Percentiles rank a stretch among this genome's conserved stretches.
Evolutionary conservation across 1,139 yeast species (phyloP).

Genomic region (Yamadazyma siamensis): DNA sequence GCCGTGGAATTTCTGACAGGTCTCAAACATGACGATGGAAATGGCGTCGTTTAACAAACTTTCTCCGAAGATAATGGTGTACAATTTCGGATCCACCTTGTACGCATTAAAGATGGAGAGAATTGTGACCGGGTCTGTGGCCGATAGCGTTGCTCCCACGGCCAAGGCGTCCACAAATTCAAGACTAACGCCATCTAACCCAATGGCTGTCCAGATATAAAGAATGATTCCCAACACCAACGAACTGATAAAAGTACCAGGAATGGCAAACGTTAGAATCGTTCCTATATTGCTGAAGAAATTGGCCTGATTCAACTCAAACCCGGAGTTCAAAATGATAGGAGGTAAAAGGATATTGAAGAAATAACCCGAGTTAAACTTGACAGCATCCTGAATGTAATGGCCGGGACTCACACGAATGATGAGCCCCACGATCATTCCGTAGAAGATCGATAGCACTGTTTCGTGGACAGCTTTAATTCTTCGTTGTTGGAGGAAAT

Average conservation of each 20-base stretch:
- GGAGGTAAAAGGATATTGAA: slow-evolving; percentile 95
- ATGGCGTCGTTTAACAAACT: slow-evolving; percentile 94
- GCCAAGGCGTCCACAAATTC: slow-evolving; percentile 96
- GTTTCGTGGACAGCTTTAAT: slow-evolving; percentile 97
- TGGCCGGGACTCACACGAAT: slow-evolving; percentile 93
- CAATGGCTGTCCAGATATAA: slow-evolving; percentile 87
- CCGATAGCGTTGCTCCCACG: slow-evolving; percentile 95
- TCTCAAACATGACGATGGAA: slow-evolving; percentile 98
- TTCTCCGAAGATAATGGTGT: slow-evolving; percentile 96
- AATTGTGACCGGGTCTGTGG: slow-evolving; percentile 98
- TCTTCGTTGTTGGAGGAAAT: slow-evolving; percentile 84
- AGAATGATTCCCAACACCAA: slow-evolving; percentile 82
- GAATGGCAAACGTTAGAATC: slow-evolving; percentile 91
- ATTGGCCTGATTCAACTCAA: slow-evolving; percentile 92
- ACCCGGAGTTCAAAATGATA: slow-evolving; percentile 92
- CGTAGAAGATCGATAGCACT: slow-evolving; percentile 90
- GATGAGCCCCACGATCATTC: slow-evolving; percentile 91
- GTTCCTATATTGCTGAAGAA: slow-evolving; percentile 91
- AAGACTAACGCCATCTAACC: slow-evolving; percentile 80
- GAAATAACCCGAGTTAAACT: slow-evolving; percentile 90
- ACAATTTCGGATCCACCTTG: slow-evolving; percentile 94
- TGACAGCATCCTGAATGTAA: slow-evolving; percentile 93
- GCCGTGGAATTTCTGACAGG: slow-evolving; percentile 95
- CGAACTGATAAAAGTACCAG: slow-evolving; percentile 92
- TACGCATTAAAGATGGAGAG: slow-evolving; percentile 94